Evolutionary conservation across 345 rosid genomes (phyloP).

Genomic region (Tarenaya hassleriana): DNA sequence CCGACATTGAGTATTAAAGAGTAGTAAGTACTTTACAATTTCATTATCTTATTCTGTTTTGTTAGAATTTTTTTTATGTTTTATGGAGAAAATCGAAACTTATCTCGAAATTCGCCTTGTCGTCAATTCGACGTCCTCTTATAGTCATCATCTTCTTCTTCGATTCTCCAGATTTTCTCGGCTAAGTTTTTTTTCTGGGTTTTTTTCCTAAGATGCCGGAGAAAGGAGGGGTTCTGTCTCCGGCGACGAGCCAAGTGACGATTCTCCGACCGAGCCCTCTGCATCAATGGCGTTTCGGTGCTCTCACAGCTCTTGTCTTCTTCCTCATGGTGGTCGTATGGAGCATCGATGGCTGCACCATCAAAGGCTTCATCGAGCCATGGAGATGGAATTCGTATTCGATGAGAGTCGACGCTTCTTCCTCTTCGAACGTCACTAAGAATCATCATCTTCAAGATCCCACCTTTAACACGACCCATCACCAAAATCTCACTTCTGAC

Average conservation of each 20-base stretch:
- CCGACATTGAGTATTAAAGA: slow-evolving; percentile 4
- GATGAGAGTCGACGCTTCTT: slow-evolving; percentile 7
- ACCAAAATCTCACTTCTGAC: slow-evolving; percentile 11
- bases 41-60: neutral
- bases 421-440: slow-evolving; percentile 13
- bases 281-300: slow-evolving; percentile 67
- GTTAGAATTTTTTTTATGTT: slow-evolving; percentile 9
- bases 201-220: slow-evolving; percentile 67
- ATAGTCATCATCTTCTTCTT: neutral
- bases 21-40: slow-evolving; percentile 29
- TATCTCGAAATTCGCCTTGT: slow-evolving; percentile 24
- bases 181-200: slow-evolving; percentile 7
- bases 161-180: neutral
- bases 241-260: slow-evolving; percentile 29
- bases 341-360: slow-evolving; percentile 63
- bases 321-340: slow-evolving; percentile 53
- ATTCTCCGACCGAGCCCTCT: slow-evolving; percentile 34
- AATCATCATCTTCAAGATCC: slow-evolving; percentile 13
- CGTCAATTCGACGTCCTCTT: slow-evolving; percentile 22
- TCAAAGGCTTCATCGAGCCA: slow-evolving; percentile 43
- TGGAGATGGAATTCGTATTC: slow-evolving; percentile 48
- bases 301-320: slow-evolving; percentile 53
- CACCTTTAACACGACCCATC: slow-evolving; percentile 11
- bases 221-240: slow-evolving; percentile 37
- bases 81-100: slow-evolving; percentile 23